These are phyloP conservation scores for Pleurotus pulmonarius DNA, from an alignment of 768 basidiomycete genomes.

Conservation along the genomic window DNA sequence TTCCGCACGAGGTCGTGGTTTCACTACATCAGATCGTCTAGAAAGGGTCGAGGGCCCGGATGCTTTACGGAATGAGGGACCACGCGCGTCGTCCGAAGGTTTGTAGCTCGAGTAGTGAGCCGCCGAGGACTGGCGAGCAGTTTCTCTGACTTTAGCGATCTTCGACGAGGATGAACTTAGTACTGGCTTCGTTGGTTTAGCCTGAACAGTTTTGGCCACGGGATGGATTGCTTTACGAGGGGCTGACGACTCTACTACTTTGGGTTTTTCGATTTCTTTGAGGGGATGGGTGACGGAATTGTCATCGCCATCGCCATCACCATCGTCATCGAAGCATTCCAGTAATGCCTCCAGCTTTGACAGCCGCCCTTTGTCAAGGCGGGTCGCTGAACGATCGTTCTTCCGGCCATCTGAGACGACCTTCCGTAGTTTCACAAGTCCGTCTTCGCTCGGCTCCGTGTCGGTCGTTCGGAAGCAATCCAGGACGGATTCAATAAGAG, in stretches of 20 bases:
- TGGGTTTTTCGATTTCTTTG: background rate
- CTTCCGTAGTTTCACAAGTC: slow-evolving; percentile 64
- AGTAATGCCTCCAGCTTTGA: slow-evolving; percentile 65
- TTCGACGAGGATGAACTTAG: background rate
- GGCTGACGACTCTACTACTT: background rate
- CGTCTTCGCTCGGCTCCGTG: slow-evolving; percentile 50
- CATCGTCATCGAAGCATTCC: slow-evolving; percentile 56
- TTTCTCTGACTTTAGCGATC: background rate
- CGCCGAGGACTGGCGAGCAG: slow-evolving; percentile 9
- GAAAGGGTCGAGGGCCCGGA: slow-evolving; percentile 14
- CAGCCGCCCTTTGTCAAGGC: slow-evolving; percentile 55
- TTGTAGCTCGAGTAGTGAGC: slow-evolving; percentile 26
- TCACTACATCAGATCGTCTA: slow-evolving; percentile 15
- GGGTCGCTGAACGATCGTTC: slow-evolving; percentile 45
- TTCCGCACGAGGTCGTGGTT: slow-evolving; percentile 11
- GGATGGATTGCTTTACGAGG: background rate
- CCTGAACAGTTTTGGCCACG: background rate
- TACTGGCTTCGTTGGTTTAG: background rate
- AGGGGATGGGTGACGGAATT: slow-evolving; percentile 45
- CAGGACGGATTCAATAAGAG: slow-evolving; percentile 76
- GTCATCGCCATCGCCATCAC: slow-evolving; percentile 45
- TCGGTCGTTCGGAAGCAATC: slow-evolving; percentile 67
- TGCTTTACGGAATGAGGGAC: slow-evolving; percentile 41
- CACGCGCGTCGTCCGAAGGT: slow-evolving; percentile 27
- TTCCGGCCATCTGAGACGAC: slow-evolving; percentile 58